Percentiles rank a stretch among this genome's conserved stretches.
Conservation (phyloP, 2,329 filamentous ascomycete species). For the Ceratocystis papillata region DNA sequence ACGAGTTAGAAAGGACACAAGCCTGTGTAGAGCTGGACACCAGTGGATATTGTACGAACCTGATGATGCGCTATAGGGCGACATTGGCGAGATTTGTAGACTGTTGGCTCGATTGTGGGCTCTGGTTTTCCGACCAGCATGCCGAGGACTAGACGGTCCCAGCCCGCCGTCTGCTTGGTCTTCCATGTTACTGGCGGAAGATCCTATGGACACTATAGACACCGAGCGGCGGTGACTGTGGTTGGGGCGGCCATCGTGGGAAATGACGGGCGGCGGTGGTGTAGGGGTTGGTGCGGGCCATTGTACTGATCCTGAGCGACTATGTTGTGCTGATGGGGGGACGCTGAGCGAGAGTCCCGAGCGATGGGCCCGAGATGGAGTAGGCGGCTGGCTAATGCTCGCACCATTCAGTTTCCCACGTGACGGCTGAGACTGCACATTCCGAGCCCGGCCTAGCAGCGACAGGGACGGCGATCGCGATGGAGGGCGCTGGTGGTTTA, state of each 20-base stretch:
- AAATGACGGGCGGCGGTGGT: conserved; percentile 26
- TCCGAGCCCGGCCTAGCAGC: conserved; percentile 32
- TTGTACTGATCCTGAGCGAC: conserved; percentile 39
- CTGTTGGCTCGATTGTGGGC: conserved; percentile 71
- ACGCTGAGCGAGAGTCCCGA: conserved; percentile 55
- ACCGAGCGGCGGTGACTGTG: conserved; percentile 57
- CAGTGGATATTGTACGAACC: conserved; percentile 31
- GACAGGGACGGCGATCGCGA: conserved; percentile 36
- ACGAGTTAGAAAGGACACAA: neutral
- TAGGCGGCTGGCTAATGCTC: conserved; percentile 32
- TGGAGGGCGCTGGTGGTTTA: conserved; percentile 32
- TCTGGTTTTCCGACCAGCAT: conserved; percentile 28
- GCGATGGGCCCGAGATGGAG: conserved; percentile 46
- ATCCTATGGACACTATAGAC: conserved; percentile 70
- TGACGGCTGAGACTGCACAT: conserved; percentile 38
- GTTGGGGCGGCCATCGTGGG: conserved; percentile 28
- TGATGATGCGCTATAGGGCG: conserved; percentile 34
- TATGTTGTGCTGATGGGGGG: conserved; percentile 37
- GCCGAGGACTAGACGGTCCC: conserved; percentile 18
- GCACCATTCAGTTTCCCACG: conserved; percentile 29
- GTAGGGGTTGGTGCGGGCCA: conserved; percentile 34
- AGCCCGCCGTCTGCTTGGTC: conserved; percentile 32
- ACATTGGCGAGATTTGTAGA: conserved; percentile 55
- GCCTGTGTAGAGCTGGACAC: no score
- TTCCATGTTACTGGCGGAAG: conserved; percentile 40